Evolutionary conservation across 2,329 filamentous ascomycete species (phyloP).

Genomic region (Canariomyces notabilis): DNA sequence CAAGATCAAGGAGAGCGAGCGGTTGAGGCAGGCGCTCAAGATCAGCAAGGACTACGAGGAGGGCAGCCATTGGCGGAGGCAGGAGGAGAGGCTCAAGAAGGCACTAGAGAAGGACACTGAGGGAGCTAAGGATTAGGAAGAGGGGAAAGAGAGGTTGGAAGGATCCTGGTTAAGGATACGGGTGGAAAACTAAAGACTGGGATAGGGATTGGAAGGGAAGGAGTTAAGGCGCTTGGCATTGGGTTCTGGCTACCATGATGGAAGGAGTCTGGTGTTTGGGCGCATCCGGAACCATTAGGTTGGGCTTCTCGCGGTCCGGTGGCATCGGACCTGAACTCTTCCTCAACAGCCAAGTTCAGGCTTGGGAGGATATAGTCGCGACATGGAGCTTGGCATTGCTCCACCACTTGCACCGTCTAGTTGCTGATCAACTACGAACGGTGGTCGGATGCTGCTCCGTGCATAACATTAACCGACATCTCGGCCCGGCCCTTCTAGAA

Average conservation of each 20-base stretch:
- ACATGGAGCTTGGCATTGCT: no score
- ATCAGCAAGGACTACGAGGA: conserved; percentile 84
- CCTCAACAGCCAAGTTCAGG: no score
- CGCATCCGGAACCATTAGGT: not conserved
- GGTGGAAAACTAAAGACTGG: not conserved
- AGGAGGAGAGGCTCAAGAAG: conserved; percentile 63
- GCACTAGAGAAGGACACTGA: conserved; percentile 37
- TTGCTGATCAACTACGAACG: no score
- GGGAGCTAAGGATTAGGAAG: conserved; percentile 3
- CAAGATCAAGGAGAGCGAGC: conserved; percentile 93
- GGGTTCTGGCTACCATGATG: not conserved
- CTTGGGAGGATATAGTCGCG: no score
- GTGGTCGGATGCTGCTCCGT: no score
- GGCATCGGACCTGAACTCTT: no score
- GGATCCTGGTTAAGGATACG: not conserved
- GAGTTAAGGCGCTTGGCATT: not conserved
- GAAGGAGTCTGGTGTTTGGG: not conserved
- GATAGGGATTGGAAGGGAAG: not conserved
- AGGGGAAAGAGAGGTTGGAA: not conserved
- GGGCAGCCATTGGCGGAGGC: conserved; percentile 77
- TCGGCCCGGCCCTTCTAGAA: no score
- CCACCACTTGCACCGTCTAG: no score
- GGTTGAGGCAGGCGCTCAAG: conserved; percentile 77
- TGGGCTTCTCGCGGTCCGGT: no score
- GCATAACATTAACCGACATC: no score